Evolutionary conservation across 768 basidiomycete species (phyloP), one percentile per base, ranked within the genome.

Genomic region (Naganishia antarctica): DNA sequence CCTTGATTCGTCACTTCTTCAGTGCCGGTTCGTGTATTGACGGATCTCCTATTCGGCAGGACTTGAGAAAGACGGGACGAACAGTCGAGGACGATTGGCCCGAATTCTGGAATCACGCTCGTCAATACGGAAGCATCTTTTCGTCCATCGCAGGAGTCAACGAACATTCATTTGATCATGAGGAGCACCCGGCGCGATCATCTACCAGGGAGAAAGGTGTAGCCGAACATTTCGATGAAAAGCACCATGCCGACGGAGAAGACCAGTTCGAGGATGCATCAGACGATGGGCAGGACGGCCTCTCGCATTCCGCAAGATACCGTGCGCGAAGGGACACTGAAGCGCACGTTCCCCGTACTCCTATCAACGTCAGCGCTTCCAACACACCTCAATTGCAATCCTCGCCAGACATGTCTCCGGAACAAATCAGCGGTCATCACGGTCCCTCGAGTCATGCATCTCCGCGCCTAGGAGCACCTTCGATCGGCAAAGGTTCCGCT

Each of bases 31-130:
- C n/a, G n/a, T n/a, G n/a, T n/a, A 28, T 44, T 44, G 25, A 28
- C 18, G 21, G 23, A 29, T 45, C 25, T 40, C 34, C 53, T 53
- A 21, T 31, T 15, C 15, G 45, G n/a, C 59, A 78, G 82, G 96
- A 98, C 78, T 86, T 99, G 60, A 87, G 90, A 73, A 92, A 93
- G 80, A 92, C 92, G 0, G 92, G 93, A 2, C 84, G 88, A 28
- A 85, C 88, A 13, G 89, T 99, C 76, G 88, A 88, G 75, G 89
- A 97, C 18, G 96, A 97, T 76, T 99, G 96, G 96, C 96, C 96
- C 5, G 90, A 96, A 77, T 98, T 94, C 73, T 93, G 90, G 86
- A 88, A 91, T 68, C 90, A 91, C 74, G 96, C 96, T 13, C 85
- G 91, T 49, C 82, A 88, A 48, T 81, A 94, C 53, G 96, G 94